phyloP scores from a whole-genome alignment of 1,139 yeast species.

The Pichia kudriavzevii region DNA sequence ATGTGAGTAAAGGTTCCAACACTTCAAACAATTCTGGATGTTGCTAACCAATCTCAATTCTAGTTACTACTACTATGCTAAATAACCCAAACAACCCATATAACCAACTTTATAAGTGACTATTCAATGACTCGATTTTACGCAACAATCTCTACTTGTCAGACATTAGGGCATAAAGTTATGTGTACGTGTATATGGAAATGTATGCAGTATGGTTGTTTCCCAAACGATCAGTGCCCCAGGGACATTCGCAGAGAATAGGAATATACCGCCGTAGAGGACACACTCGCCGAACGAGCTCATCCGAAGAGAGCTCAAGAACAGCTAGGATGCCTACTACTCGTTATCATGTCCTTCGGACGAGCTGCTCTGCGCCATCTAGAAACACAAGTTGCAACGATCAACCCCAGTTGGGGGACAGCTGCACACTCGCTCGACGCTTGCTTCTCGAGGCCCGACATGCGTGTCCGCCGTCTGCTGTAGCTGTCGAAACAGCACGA shows the following conservation, averaged over 20 bases:
- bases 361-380: no score
- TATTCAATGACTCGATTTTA: no score
- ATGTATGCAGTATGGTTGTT: conserved; percentile 85
- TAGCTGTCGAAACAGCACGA: conserved; percentile 21
- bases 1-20: conserved; percentile 36
- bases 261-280: conserved; percentile 80
- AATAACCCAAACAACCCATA: no score
- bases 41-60: conserved; percentile 19
- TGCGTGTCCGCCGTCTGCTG: conserved; percentile 24
- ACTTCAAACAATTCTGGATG: conserved; percentile 19
- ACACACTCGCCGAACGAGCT: conserved; percentile 28
- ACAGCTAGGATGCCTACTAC: no score
- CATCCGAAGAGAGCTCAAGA: conserved; percentile 21
- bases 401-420: conserved; percentile 20
- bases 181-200: no score
- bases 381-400: conserved; percentile 14
- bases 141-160: no score
- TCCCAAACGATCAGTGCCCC: conserved; percentile 84
- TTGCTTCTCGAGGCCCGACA: conserved; percentile 34
- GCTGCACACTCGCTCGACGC: conserved; percentile 21
- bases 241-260: conserved; percentile 75
- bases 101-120: no score
- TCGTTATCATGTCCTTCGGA: no score
- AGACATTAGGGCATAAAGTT: no score
- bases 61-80: no score